Percentiles rank a stretch among this genome's conserved stretches.
Conservation (phyloP, 1,139 yeast genomes). For the Kurtzmaniella quercitrusa region DNA sequence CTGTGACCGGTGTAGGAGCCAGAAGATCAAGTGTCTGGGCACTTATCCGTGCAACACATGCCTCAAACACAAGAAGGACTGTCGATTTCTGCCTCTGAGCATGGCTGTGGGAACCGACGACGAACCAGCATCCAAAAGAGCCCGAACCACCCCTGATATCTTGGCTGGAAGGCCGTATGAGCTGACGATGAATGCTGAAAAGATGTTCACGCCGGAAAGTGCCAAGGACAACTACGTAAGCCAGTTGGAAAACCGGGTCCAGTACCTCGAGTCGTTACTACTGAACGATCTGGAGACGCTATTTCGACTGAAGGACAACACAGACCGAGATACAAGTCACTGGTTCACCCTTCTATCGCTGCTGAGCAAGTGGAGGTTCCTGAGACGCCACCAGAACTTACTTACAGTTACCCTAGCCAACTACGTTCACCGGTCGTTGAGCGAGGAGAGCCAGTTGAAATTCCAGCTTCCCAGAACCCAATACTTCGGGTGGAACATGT, state of each 20-base stretch:
- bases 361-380: constrained; percentile 46
- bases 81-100: constrained; percentile 19
- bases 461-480: constrained; percentile 53
- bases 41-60: constrained; percentile 52
- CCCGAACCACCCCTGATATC: not conserved
- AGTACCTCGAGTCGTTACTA: constrained; percentile 34
- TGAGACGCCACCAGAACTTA: constrained; percentile 47
- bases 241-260: constrained; percentile 38
- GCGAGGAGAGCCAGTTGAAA: constrained; percentile 31
- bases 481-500: constrained; percentile 65
- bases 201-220: not conserved
- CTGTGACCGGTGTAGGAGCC: constrained; percentile 56
- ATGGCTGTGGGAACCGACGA: not conserved
- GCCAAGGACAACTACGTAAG: constrained; percentile 17
- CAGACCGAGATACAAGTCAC: constrained; percentile 10
- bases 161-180: not conserved
- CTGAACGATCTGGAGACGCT: constrained; percentile 14
- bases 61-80: constrained; percentile 37
- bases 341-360: constrained; percentile 12
- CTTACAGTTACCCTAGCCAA: constrained; percentile 44
- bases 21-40: constrained; percentile 63
- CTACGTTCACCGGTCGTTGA: constrained; percentile 32
- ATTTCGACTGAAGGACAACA: constrained; percentile 17
- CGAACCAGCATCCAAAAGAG: not conserved
- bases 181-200: not conserved